Base-by-base conservation (phyloP, 2,329 filamentous ascomycete genomes). In the Monosporascus sp. region DNA sequence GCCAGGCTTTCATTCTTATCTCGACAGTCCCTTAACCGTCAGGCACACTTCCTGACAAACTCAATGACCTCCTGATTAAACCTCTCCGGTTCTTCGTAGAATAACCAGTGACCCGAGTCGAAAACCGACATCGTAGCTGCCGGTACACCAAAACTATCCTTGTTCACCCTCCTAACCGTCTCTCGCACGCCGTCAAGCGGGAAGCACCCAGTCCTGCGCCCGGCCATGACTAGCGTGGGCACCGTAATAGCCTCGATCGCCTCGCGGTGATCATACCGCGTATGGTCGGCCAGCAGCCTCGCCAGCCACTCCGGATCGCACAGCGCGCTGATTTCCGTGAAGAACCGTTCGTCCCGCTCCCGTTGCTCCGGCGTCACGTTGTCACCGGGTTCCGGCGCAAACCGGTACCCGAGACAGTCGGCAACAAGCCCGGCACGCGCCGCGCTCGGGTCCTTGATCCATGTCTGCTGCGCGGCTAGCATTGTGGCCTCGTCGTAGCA, bases 381-480 rank as follows among this genome's bases (percentile, higher is more conserved):
- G 14, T 68, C 67, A 5, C 49, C 52, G 0, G 60, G 47, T 17
- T 57, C 54, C 8, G 68, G 68, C 38, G 51, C 50, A 24, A 61
- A 57, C 5, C 69, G 61, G 54, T 74, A 74, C 14, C 72, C 71
- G 7, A 74, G 53, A 44, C 71, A 73, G 20, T 66, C 65, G 3
- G 49, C 48, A 14, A 71, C 70, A 3, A 74, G 61, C 2, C 59
- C 69, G 2, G 52, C 38, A 20, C 69, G 63, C 26, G 71, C 67
- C 11, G 52, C 60, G 14, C 58, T 66, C 1, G 76, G 71, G 2
- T 64, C 63, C 1, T 78, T 72, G 71, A 73, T 79, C 50, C 77
- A 79, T 45, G 75, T 72, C 1, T 78, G 74, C 77, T 82, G 79
- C 58, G 53, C 71, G 0, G 53, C 65, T 6, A 60, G 58, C 70